phyloP scores from a whole-genome alignment of 1,139 yeast genomes.

The Hansenula anomala region DNA sequence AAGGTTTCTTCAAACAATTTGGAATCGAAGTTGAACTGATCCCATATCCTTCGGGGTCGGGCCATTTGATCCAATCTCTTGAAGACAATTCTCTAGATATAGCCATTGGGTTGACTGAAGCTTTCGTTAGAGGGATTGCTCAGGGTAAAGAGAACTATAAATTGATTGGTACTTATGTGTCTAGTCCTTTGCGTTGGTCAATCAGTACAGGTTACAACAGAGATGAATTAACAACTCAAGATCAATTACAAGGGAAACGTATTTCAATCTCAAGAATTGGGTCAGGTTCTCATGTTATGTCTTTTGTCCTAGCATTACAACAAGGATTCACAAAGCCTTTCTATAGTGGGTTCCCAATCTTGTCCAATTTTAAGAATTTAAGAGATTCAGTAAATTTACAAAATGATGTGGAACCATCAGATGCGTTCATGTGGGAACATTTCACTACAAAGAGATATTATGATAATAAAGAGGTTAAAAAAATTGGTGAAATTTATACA shows the following conservation, averaged over 20 bases:
- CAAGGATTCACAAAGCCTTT: conserved; percentile 44
- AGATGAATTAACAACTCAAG: conserved; percentile 42
- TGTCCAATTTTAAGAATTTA: conserved; percentile 67
- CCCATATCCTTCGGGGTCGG: conserved; percentile 84
- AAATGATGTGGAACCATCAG: conserved; percentile 45
- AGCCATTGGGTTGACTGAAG: conserved; percentile 89
- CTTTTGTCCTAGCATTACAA: conserved; percentile 73
- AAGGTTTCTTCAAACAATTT: conserved; percentile 47
- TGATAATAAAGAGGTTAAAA: conserved; percentile 72
- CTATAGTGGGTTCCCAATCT: conserved; percentile 46
- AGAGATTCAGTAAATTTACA: conserved; percentile 71
- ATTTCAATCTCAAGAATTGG: conserved; percentile 91
- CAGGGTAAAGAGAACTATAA: conserved; percentile 64
- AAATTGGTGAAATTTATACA: conserved; percentile 83
- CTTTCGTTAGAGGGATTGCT: conserved; percentile 77
- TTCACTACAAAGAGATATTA: conserved; percentile 85
- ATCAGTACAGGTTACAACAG: conserved; percentile 71
- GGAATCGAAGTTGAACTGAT: conserved; percentile 55
- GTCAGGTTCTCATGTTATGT: conserved; percentile 88
- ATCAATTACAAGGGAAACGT: conserved; percentile 52
- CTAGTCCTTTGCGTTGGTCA: conserved; percentile 88
- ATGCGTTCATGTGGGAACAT: conserved; percentile 95
- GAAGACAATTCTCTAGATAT: conserved; percentile 62
- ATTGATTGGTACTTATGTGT: conserved; percentile 75
- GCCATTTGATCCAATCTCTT: conserved; percentile 74